Evolutionary conservation across 306 rosid genomes (phyloP).

Genomic region (Crotalaria pallida): DNA sequence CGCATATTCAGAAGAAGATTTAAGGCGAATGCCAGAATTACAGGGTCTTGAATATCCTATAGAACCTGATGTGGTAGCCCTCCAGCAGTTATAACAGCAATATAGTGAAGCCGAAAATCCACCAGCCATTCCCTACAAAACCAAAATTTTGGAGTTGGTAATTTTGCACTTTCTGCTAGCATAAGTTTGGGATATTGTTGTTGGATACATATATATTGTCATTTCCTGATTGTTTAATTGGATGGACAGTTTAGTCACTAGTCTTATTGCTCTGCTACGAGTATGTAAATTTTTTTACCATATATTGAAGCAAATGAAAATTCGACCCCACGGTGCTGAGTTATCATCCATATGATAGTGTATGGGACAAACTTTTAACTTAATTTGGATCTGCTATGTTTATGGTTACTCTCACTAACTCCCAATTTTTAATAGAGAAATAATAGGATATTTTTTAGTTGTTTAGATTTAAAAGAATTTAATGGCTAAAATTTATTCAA

Average conservation of each 20-base stretch:
- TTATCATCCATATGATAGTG: background rate
- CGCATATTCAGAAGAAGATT: slow-evolving; percentile 55
- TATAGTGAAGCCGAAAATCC: background rate
- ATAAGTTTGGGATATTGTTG: background rate
- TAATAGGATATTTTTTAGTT: too few species aligned
- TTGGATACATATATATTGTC: background rate
- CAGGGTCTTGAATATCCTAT: slow-evolving; percentile 63
- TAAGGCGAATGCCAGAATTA: slow-evolving; percentile 49
- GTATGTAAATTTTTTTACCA: background rate
- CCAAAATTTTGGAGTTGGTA: background rate
- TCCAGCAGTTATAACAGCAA: slow-evolving; percentile 37
- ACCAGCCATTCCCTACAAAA: background rate
- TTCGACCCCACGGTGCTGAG: background rate
- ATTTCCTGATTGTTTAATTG: background rate
- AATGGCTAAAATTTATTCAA: too few species aligned
- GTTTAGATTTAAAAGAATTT: too few species aligned
- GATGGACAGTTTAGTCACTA: background rate
- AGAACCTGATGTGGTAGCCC: slow-evolving; percentile 36
- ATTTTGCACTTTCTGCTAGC: background rate
- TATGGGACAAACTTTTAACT: too few species aligned
- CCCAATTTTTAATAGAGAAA: too few species aligned
- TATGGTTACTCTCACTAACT: too few species aligned
- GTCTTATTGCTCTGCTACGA: background rate
- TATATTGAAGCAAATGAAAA: background rate
- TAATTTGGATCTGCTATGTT: too few species aligned